Base-by-base conservation (phyloP, 2,329 filamentous ascomycete genomes). In the Exophiala sp. region DNA sequence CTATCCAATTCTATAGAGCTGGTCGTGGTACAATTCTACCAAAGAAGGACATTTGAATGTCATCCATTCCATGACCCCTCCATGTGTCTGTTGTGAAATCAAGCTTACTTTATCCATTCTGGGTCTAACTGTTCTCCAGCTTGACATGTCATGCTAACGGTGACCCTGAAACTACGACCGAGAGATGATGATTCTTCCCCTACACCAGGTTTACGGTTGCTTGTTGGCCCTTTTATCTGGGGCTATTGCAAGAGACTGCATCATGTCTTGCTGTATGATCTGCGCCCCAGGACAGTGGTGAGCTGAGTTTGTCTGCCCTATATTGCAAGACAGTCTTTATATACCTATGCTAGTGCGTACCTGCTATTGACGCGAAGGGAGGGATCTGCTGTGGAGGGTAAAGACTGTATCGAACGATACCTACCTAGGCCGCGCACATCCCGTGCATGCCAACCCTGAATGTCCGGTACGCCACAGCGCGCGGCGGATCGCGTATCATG, bases 391-490 rank as follows among this genome's bases (percentile, higher is more conserved):
- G n/a, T n/a, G n/a, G n/a, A n/a, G n/a, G n/a, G n/a, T n/a, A n/a
- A n/a, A n/a, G n/a, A n/a, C n/a, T n/a, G n/a, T 35, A 18, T 14
- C 5, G 32, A 13, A 5, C 16, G 32, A 5, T 13, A 32, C 3
- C 18, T 19, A 16, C 6, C 19, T 7, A 41, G 19, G 38, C 21
- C n/a, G 13, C 18, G 21, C 19, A 27, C 38, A 27, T n/a, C 19
- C 22, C 37, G 46, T 43, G 43, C 37, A 42, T 38, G 48, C 48
- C 43, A 46, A n/a, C n/a, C n/a, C n/a, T n/a, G n/a, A n/a, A 46
- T 14, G 29, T 46, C 37, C 48, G 48, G 29, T 16, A 6, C 3
- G 37, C 29, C 8, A 38, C 13, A 21, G 29, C 30, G 21, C 14
- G 18, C 34, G 34, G 34, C 34, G 14, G 34, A 19, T 18, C n/a